Base-by-base conservation (phyloP, 2,329 filamentous ascomycete species). In the Tolypocladium guangdongense region DNA sequence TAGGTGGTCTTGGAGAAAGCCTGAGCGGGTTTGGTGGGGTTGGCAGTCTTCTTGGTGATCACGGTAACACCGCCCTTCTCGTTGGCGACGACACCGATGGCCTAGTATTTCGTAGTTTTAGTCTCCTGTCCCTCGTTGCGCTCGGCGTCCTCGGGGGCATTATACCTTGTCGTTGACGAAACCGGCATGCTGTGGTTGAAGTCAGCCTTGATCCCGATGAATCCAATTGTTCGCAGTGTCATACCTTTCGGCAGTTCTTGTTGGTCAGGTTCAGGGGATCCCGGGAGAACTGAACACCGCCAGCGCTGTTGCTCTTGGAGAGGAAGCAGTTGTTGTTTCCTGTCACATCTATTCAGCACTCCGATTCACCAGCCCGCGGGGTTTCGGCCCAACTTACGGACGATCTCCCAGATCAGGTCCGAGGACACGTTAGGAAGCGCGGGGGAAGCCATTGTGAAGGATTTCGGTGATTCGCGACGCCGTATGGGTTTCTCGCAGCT, bases 191-290 rank as follows among this genome's bases (percentile, higher is more conserved):
- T 95, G 70, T 58, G 3, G 24, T 53, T 46, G 50, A 33, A 54
- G 63, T 78, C 68, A 78, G 71, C 54, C 36, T n/a, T 50, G 50
- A 27, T 51, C 49, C 33, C n/a, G n/a, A n/a, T n/a, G n/a, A n/a
- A n/a, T n/a, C n/a, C 10, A 18, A 33, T 16, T 39, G 32, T 22
- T n/a, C 33, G 36, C 5, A 8, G 16, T 4, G 6, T 52, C 60
- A 61, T 75, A 93, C 89, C 86, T 95, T 97, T 78, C 89, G 87
- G 66, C 82, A 85, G 81, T 95, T 87, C 76, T 86, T 79, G 86
- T 96, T 97, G 73, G 77, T 81, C 75, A 97, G 76, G 84, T 97
- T 99, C 64, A 96, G 77, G 67, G 91, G 89, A 72, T 97, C 92
- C 66, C 88, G 87, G 65, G 92, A 97, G 82, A 99, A 90, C 76